Evolutionary conservation across 140 eudicot species (phyloP).

Genomic region (Senecio squalidus): DNA sequence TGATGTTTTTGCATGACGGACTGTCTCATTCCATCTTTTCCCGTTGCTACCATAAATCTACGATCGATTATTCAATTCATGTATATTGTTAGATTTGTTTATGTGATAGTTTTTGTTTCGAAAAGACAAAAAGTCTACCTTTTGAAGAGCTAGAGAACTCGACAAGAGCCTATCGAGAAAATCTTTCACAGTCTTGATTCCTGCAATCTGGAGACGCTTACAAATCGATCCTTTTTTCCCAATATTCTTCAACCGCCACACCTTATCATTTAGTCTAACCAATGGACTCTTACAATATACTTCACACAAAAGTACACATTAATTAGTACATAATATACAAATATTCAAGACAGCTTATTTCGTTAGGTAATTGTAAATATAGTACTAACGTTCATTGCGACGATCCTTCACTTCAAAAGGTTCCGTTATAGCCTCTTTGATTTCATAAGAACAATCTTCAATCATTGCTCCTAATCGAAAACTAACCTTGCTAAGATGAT

Average conservation of each 20-base stretch:
- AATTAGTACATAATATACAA: background rate
- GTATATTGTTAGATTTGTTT: background rate
- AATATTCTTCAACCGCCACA: background rate
- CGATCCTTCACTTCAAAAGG: constrained; percentile 13
- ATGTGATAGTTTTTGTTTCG: background rate
- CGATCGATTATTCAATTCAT: background rate
- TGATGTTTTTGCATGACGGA: constrained; percentile 8
- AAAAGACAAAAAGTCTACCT: background rate
- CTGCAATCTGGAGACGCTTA: background rate
- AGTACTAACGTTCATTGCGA: constrained; percentile 1
- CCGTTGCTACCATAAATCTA: constrained; percentile 11
- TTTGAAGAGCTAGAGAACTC: background rate
- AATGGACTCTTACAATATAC: constrained; percentile 1
- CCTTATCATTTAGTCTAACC: background rate
- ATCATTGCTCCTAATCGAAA: constrained; percentile 25
- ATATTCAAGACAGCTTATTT: background rate
- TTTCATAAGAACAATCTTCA: background rate
- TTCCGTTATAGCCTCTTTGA: constrained; percentile 12
- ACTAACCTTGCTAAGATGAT: constrained; percentile 1
- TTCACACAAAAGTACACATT: background rate
- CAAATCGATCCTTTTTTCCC: background rate
- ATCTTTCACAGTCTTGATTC: constrained; percentile 1
- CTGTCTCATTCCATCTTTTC: constrained; percentile 2
- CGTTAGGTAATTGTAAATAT: background rate
- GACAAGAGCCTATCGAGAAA: constrained; percentile 6